Evolutionary conservation across 495 filamentous ascomycete genomes (phyloP).

Genomic region (Neurospora sp.): DNA sequence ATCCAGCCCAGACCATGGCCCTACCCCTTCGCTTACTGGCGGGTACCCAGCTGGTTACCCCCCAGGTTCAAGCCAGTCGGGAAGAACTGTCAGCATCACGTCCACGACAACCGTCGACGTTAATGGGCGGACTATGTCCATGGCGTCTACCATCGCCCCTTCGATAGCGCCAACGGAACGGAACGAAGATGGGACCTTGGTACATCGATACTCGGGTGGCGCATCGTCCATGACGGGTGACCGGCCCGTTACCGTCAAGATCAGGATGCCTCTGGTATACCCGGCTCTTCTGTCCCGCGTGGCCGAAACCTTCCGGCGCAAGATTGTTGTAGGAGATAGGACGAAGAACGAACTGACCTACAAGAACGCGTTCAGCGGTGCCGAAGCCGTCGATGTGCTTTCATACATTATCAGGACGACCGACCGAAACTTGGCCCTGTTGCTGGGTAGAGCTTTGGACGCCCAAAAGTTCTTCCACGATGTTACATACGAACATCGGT

Average conservation of each 20-base stretch:
- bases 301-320: slow-evolving; percentile 80
- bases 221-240: slow-evolving; percentile 38
- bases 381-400: slow-evolving; percentile 91
- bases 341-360: slow-evolving; percentile 97
- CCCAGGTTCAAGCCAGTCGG: slow-evolving; percentile 28
- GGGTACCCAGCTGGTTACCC: slow-evolving; percentile 18
- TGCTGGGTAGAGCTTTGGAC: slow-evolving; percentile 88
- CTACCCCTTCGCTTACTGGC: slow-evolving; percentile 1
- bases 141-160: slow-evolving; percentile 57
- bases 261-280: slow-evolving; percentile 72
- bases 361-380: slow-evolving; percentile 89
- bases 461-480: slow-evolving; percentile 99
- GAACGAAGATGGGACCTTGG: slow-evolving; percentile 31
- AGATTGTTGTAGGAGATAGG: slow-evolving; percentile 70
- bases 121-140: slow-evolving; percentile 62
- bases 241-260: slow-evolving; percentile 40
- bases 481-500: slow-evolving; percentile 93
- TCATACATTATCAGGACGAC: slow-evolving; percentile 92
- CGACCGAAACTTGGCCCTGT: slow-evolving; percentile 86
- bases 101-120: slow-evolving; percentile 31
- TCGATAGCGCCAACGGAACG: slow-evolving; percentile 24
- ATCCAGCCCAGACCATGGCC: slow-evolving; percentile 12
- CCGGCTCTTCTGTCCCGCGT: slow-evolving; percentile 86
- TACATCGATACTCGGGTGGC: slow-evolving; percentile 33
- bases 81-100: slow-evolving; percentile 42